These are phyloP conservation scores for Pseudogymnoascus sp. DNA, from an alignment of 2,329 filamentous ascomycete genomes.

Conservation along the genomic window DNA sequence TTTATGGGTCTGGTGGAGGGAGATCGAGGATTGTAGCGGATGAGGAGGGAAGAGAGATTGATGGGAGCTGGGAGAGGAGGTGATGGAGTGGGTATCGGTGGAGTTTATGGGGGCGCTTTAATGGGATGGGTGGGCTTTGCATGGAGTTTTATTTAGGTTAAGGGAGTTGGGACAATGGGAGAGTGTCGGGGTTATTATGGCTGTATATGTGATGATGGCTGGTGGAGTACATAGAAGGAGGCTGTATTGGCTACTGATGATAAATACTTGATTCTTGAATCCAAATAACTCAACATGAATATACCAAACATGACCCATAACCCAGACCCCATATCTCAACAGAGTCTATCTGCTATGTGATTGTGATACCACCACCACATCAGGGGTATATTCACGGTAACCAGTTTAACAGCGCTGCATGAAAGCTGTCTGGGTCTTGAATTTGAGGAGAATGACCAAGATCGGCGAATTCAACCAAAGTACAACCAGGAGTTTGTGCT, in stretches of 20 bases:
- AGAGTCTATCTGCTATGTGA: not conserved
- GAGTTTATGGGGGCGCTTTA: not conserved
- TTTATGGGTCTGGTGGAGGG: conserved; percentile 47
- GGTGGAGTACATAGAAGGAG: not conserved
- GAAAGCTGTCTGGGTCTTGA: conserved; percentile 40
- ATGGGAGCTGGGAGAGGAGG: conserved; percentile 2
- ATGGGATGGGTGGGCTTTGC: not conserved
- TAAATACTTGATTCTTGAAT: not conserved
- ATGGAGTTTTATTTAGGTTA: not conserved
- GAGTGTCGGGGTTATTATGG: not conserved
- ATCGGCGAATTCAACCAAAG: conserved; percentile 39
- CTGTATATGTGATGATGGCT: conserved; percentile 1
- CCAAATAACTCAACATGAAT: not conserved
- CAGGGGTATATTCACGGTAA: conserved; percentile 22
- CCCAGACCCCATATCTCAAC: no score
- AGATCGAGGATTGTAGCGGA: not conserved
- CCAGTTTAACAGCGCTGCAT: conserved; percentile 40
- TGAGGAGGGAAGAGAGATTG: conserved; percentile 8
- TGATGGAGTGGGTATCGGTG: not conserved
- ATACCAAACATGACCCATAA: not conserved
- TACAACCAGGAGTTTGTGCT: conserved; percentile 35
- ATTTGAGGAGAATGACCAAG: conserved; percentile 47
- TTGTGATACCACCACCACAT: conserved; percentile 17
- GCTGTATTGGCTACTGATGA: not conserved
- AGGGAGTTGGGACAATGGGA: not conserved